Evolutionary conservation across 2,329 filamentous ascomycete genomes (phyloP).

Genomic region (Ophiostoma perfectum): DNA sequence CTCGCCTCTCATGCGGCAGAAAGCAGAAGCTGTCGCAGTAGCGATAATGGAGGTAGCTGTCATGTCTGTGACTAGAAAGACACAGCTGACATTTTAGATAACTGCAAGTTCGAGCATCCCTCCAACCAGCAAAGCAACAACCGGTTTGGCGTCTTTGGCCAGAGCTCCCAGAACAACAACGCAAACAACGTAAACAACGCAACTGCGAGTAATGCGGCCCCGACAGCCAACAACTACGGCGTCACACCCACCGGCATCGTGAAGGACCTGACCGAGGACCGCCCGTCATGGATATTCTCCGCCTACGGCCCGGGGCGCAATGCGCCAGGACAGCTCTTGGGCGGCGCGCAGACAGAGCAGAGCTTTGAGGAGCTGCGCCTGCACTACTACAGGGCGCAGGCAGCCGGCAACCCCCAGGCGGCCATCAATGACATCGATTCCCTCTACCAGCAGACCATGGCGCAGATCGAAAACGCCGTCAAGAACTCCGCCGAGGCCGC

Average conservation of each 20-base stretch:
- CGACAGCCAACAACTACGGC: conserved; percentile 38
- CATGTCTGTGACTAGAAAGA: too few relatives aligned
- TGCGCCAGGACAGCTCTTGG: conserved; percentile 76
- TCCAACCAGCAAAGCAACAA: conserved; percentile 43
- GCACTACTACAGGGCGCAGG: conserved; percentile 59
- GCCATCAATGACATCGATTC: conserved; percentile 55
- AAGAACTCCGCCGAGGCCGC: conserved; percentile 67
- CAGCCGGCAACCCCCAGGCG: conserved; percentile 53
- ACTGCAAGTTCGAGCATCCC: conserved; percentile 52
- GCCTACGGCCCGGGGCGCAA: conserved; percentile 74
- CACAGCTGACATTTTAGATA: conserved; percentile 35
- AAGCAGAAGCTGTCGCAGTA: neutral
- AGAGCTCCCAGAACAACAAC: conserved; percentile 19
- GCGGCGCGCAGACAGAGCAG: conserved; percentile 71
- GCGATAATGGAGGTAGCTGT: neutral
- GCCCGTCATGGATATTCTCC: conserved; percentile 80
- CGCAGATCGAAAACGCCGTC: conserved; percentile 67
- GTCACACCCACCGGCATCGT: conserved; percentile 57
- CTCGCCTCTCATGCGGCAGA: neutral
- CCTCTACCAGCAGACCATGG: conserved; percentile 58
- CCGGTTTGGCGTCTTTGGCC: conserved; percentile 47
- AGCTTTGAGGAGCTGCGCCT: conserved; percentile 83
- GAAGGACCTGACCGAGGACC: conserved; percentile 62
- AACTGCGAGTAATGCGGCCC: neutral
- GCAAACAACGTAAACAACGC: neutral